Percentiles rank a stretch among this genome's conserved stretches.
These are phyloP conservation scores for Medakamo hakoo DNA, from an alignment of 139 green algal species.

Conservation along the genomic window DNA sequence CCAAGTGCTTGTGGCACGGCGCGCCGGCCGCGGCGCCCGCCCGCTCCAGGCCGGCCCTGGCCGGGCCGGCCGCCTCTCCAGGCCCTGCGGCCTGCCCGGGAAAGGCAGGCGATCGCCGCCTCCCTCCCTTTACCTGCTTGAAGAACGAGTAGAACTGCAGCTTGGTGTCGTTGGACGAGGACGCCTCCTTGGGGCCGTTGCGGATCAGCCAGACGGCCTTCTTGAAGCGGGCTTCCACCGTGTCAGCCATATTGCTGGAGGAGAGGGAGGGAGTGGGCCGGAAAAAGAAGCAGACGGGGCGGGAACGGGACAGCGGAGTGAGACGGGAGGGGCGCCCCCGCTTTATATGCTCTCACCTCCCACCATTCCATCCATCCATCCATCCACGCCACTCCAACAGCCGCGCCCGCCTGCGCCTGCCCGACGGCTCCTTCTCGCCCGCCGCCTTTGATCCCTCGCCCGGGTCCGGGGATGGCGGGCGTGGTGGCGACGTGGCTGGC, in stretches of 20 bases:
- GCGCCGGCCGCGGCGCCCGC: too few species aligned
- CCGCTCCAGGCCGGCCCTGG: too few species aligned
- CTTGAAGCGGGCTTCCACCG: slow-evolving; percentile 30
- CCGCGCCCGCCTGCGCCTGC: slow-evolving; percentile 9
- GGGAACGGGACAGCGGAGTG: background rate
- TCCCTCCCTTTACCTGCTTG: slow-evolving; percentile 50
- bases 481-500: too few species aligned
- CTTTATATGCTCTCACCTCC: too few species aligned
- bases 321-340: too few species aligned
- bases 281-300: background rate
- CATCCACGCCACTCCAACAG: background rate
- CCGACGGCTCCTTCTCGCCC: slow-evolving; percentile 23
- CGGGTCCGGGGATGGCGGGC: background rate
- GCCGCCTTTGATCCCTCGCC: slow-evolving; percentile 17
- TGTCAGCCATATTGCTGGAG: slow-evolving; percentile 4
- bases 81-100: too few species aligned
- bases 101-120: too few species aligned
- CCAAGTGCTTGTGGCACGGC: too few species aligned
- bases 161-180: slow-evolving; percentile 33
- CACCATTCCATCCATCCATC: background rate
- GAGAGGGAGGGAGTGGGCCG: background rate
- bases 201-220: slow-evolving; percentile 47
- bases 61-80: too few species aligned
- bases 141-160: slow-evolving; percentile 40
- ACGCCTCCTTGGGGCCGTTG: slow-evolving; percentile 33